Evolutionary conservation across 1,139 yeast species (phyloP), one percentile per base, ranked within the genome.

Genomic region (Blastobotrys malaysiensis): DNA sequence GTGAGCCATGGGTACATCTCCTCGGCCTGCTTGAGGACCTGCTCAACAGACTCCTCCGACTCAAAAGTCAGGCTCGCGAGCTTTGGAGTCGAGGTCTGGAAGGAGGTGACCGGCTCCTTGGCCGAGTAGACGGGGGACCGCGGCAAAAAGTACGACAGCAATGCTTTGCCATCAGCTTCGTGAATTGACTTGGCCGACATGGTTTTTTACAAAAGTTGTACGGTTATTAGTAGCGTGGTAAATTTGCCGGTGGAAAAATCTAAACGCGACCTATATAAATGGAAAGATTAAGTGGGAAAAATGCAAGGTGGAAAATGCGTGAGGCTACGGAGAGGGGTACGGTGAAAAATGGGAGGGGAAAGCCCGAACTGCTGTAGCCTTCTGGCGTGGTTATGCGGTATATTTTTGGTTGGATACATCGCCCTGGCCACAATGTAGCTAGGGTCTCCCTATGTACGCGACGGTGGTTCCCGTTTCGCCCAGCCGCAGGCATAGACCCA

Each of bases 151-250:
- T 74, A 73, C 18, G 78, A 71, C 51, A 75, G 68, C 54, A 75
- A 65, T 27, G 78, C 78, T 63, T 75, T 75, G 45, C 79, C 78
- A 63, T 75, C 78, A 57, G 76, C 77, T 63, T 75, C 78, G 57
- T 74, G 73, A 54, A 75, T 75, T 19, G 78, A 72, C 61, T 75
- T 75, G 27, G 78, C 77, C 45, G 76, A 71, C 77, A 74, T 74
- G n/a, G n/a, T 39, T 14, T 50, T 44, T 46, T 7, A 9, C 13
- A n/a, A n/a, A n/a, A n/a, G n/a, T n/a, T n/a, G n/a, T n/a, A n/a
- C n/a, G n/a, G n/a, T n/a, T n/a, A 9, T 6, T 20, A 43, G 9
- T 43, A 43, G 43, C 69, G 71, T 73, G 19, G n/a, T n/a, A n/a
- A n/a, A n/a, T n/a, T n/a, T n/a, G n/a, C n/a, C n/a, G n/a, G n/a